A percentile compares a stretch with the other conserved stretches of the same genome.
Evolutionary conservation across 163 green algal species (phyloP).

Genomic region (Scenedesmus sp.): DNA sequence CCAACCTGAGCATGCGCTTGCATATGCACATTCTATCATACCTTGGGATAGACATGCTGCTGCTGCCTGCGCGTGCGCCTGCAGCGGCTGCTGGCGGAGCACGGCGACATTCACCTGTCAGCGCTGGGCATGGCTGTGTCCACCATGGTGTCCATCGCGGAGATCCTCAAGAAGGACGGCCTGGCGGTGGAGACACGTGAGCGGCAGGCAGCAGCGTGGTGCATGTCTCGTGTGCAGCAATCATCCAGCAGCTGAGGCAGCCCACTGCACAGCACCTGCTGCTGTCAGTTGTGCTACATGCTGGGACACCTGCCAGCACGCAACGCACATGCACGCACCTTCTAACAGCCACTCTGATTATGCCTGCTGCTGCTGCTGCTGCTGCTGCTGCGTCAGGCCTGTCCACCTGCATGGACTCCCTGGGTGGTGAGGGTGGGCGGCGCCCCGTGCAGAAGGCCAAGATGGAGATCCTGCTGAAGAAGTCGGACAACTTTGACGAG

Average conservation of each 20-base stretch:
- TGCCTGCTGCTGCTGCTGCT: neutral
- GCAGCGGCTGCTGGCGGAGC: conserved; percentile 83
- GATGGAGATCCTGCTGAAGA: conserved; percentile 85
- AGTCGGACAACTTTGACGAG: conserved; percentile 80
- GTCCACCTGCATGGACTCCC: conserved; percentile 43
- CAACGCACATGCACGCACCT: neutral
- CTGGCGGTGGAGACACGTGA: conserved; percentile 81
- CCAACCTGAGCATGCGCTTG: no score
- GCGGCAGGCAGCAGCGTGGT: neutral
- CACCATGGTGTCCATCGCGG: conserved; percentile 87
- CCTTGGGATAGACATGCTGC: neutral
- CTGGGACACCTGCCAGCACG: neutral
- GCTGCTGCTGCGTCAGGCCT: conserved; percentile 42
- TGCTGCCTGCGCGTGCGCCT: neutral
- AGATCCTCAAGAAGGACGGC: conserved; percentile 90
- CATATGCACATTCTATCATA: neutral
- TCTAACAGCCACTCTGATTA: neutral
- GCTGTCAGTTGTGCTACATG: neutral
- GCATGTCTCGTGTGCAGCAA: neutral
- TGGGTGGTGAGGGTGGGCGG: conserved; percentile 42
- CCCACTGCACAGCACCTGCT: neutral
- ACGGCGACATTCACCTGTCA: conserved; percentile 88
- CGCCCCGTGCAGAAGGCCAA: conserved; percentile 80
- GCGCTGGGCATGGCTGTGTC: conserved; percentile 88
- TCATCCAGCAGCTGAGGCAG: neutral